Conservation (phyloP, 768 basidiomycete genomes). For the Lyophyllum decastes region DNA sequence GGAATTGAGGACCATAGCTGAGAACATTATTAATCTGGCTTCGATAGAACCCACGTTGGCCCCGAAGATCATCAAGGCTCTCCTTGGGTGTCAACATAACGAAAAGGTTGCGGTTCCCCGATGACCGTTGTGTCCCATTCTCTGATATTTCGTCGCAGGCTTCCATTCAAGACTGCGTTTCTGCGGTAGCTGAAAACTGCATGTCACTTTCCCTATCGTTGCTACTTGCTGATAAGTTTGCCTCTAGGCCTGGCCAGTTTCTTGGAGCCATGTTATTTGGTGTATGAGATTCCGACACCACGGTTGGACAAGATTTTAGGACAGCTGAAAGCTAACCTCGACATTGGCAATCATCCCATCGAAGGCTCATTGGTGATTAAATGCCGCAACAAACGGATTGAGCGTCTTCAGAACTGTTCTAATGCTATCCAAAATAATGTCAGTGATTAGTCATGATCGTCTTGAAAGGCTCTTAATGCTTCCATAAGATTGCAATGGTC, state of each 20-base stretch:
- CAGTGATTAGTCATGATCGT: background rate
- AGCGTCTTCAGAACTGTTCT: conserved; percentile 43
- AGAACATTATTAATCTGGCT: conserved; percentile 6
- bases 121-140: background rate
- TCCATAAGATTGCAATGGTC: conserved; percentile 39
- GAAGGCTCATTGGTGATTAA: conserved; percentile 40
- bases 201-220: conserved; percentile 14
- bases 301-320: conserved; percentile 38
- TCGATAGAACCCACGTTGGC: conserved; percentile 63
- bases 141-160: conserved; percentile 40
- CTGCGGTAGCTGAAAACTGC: conserved; percentile 67
- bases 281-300: conserved; percentile 52
- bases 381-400: conserved; percentile 45
- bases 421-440: conserved; percentile 40
- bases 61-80: conserved; percentile 53
- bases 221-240: background rate
- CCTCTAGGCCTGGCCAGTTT: conserved; percentile 59
- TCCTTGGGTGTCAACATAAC: conserved; percentile 79
- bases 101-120: conserved; percentile 61
- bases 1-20: background rate
- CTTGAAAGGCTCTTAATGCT: background rate
- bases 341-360: conserved; percentile 23
- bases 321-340: conserved; percentile 38
- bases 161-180: conserved; percentile 75
- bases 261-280: conserved; percentile 58